Evolutionary conservation across 2,329 filamentous ascomycete genomes (phyloP), one percentile per base, ranked within the genome.

Genomic region (Hymenoscyphus repandus): DNA sequence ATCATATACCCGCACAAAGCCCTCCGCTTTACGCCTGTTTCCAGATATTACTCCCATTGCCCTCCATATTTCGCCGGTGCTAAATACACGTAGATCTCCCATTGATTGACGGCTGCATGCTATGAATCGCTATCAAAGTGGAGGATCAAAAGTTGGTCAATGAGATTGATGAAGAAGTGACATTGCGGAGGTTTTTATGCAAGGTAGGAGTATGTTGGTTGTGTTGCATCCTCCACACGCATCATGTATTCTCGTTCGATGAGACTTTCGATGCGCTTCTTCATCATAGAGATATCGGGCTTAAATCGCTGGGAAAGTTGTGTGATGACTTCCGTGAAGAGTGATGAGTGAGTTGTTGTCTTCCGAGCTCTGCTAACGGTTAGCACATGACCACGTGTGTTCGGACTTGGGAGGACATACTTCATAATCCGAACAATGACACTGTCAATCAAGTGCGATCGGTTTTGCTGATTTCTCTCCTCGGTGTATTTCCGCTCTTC

Each of bases 361-460:
- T 90, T 90, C 50, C 87, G 83, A 72, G 87, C 83, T 66, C 86
- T 89, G 58, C 85, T 56, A 49, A 32, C 6, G 33, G 32, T 39
- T 12, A 54, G 72, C 66, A 73, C 67, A 54, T 56, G 48, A n/a
- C 17, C 30, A 17, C 40, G 13, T 3, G 20, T 38, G 30, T 30
- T 36, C 22, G 33, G 31, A 47, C 38, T 31, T 5, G 31, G 46
- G 32, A 32, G 52, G 46, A 78, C 83, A 42, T 78, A 90, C 86
- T 92, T 92, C 87, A 91, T 91, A 62, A 90, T 90, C 45, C 88
- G 77, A 53, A 91, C 87, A 58, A 92, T 76, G 4, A 86, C 85
- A 6, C 87, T 86, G 62, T 92, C 87, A 20, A 90, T 80, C 37
- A 86, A 79, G 64, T 86, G 83, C 40, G 77, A 78, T 56, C 88